Conservation (phyloP, 2,329 filamentous ascomycete genomes). For the Trichothecium roseum region DNA sequence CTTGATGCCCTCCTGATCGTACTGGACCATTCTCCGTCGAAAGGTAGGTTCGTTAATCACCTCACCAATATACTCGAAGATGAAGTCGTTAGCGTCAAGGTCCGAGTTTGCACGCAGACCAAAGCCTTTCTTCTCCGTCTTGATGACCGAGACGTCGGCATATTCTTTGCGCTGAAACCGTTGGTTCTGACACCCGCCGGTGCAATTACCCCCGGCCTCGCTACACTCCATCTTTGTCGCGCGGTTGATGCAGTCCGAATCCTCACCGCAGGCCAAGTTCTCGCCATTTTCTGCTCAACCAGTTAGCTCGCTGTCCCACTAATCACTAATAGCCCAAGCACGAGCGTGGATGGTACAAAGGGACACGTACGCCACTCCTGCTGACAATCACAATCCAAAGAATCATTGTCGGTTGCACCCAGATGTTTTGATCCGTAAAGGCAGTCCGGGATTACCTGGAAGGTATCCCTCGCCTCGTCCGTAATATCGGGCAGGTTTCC, state of each 20-base stretch:
- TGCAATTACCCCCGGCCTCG: constrained; percentile 72
- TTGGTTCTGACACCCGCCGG: constrained; percentile 81
- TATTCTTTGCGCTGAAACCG: constrained; percentile 87
- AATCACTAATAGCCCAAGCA: not conserved
- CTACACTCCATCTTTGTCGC: constrained; percentile 95
- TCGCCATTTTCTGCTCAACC: constrained; percentile 39
- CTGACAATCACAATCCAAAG: constrained; percentile 87
- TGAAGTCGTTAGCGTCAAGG: constrained; percentile 76
- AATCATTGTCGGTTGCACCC: constrained; percentile 80
- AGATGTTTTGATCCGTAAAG: constrained; percentile 87
- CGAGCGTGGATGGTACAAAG: constrained; percentile 3
- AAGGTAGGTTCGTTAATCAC: constrained; percentile 92
- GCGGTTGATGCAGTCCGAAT: constrained; percentile 97
- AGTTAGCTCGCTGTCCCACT: constrained; percentile 7
- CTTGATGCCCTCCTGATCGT: constrained; percentile 93
- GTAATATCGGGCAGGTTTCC: constrained; percentile 69
- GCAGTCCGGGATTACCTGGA: constrained; percentile 75
- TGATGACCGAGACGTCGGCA: constrained; percentile 86
- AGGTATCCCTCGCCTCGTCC: constrained; percentile 61
- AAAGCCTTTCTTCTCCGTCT: constrained; percentile 95
- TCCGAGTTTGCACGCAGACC: constrained; percentile 75
- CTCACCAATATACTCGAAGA: constrained; percentile 97
- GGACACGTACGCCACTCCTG: constrained; percentile 82
- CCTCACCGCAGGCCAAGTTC: constrained; percentile 86
- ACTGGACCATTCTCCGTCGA: constrained; percentile 80